These are phyloP conservation scores for Coemansia biformis DNA, from an alignment of 192 early-diverging fungal species.

Conservation along the genomic window DNA sequence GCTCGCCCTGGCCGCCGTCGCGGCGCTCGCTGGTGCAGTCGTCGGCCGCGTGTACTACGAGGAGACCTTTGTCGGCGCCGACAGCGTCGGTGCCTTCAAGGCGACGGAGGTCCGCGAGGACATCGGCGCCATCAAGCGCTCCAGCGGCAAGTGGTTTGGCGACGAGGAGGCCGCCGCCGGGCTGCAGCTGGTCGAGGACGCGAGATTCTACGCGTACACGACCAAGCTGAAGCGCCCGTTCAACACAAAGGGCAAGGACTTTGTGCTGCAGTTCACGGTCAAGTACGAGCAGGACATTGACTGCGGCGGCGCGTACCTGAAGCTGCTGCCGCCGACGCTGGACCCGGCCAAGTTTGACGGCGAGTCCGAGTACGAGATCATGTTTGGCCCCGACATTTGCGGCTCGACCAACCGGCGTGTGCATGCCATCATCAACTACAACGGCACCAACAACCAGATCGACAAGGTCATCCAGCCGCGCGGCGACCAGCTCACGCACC, in stretches of 20 bases:
- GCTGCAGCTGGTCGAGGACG: slow-evolving; percentile 75
- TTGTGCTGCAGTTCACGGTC: slow-evolving; percentile 84
- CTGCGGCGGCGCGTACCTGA: slow-evolving; percentile 89
- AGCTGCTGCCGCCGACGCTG: slow-evolving; percentile 78
- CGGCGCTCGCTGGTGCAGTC: slow-evolving; percentile 36
- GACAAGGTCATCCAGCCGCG: slow-evolving; percentile 65
- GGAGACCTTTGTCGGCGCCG: slow-evolving; percentile 72
- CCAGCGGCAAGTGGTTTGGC: slow-evolving; percentile 68
- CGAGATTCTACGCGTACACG: slow-evolving; percentile 80
- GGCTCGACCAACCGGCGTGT: slow-evolving; percentile 80
- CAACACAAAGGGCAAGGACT: slow-evolving; percentile 77
- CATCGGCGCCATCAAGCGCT: slow-evolving; percentile 68
- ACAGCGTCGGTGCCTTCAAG: slow-evolving; percentile 63
- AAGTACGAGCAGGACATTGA: slow-evolving; percentile 89
- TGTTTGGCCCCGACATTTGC: slow-evolving; percentile 93
- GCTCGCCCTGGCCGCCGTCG: slow-evolving; percentile 38
- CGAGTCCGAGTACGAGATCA: slow-evolving; percentile 75
- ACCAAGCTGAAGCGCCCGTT: slow-evolving; percentile 66
- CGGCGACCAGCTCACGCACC: slow-evolving; percentile 73
- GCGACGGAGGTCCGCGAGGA: slow-evolving; percentile 60
- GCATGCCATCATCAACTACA: slow-evolving; percentile 94
- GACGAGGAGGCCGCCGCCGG: slow-evolving; percentile 64
- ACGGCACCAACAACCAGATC: slow-evolving; percentile 81
- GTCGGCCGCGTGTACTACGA: slow-evolving; percentile 72
- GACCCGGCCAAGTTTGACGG: slow-evolving; percentile 77